Evolutionary conservation across 805 yeast species (phyloP).

Genomic region (Yarrowia phangngaensis): DNA sequence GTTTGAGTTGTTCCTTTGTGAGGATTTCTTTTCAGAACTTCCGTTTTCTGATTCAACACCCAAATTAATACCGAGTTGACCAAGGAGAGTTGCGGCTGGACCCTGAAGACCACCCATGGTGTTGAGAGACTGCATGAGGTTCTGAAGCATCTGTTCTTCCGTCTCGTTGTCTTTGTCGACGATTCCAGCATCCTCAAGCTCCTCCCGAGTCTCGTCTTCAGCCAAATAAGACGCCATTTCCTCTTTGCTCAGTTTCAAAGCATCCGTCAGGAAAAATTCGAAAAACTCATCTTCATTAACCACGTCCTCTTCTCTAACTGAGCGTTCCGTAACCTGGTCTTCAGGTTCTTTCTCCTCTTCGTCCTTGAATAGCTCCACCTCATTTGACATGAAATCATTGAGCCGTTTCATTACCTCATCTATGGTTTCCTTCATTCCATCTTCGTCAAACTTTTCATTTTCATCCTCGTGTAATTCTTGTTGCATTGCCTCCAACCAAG

Average conservation of each 20-base stretch:
- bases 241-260: conserved; percentile 46
- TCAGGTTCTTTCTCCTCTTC: conserved; percentile 33
- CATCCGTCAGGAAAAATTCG: conserved; percentile 58
- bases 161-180: conserved; percentile 25
- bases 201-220: conserved; percentile 26
- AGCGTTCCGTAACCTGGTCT: conserved; percentile 34
- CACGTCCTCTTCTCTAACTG: conserved; percentile 36
- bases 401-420: conserved; percentile 31
- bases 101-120: conserved; percentile 38
- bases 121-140: conserved; percentile 37
- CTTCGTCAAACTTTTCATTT: conserved; percentile 22
- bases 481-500: conserved; percentile 11
- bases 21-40: background rate
- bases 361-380: conserved; percentile 30
- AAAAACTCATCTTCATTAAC: conserved; percentile 68
- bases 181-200: conserved; percentile 28
- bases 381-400: conserved; percentile 30
- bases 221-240: conserved; percentile 31
- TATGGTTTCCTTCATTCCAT: conserved; percentile 26
- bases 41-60: background rate
- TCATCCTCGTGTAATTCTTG: conserved; percentile 27
- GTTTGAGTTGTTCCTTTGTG: too few species aligned
- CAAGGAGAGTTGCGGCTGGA: conserved; percentile 41
- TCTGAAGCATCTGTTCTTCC: conserved; percentile 31
- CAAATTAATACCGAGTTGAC: conserved; percentile 34